These are phyloP conservation scores for Apiospora arundinis DNA, from an alignment of 2,329 filamentous ascomycete genomes.

Conservation along the genomic window DNA sequence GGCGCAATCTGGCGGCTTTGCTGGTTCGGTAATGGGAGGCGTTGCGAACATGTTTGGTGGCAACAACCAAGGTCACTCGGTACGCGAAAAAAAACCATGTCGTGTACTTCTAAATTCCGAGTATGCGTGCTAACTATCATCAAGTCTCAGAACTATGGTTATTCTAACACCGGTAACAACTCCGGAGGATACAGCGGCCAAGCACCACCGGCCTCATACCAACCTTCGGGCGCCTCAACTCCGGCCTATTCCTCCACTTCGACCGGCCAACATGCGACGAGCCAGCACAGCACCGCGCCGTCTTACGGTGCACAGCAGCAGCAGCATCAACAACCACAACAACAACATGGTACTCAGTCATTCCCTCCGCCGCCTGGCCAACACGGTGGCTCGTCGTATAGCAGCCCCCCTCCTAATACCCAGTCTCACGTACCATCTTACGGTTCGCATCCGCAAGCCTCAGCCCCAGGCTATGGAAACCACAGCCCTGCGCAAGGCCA, in stretches of 20 bases:
- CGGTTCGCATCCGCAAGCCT: conserved; percentile 29
- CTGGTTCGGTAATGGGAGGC: conserved; percentile 61
- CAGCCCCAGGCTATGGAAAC: conserved; percentile 37
- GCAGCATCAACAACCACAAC: conserved; percentile 31
- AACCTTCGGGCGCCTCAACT: conserved; percentile 44
- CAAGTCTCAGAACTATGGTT: conserved; percentile 66
- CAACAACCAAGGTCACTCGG: conserved; percentile 49
- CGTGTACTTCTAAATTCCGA: background rate
- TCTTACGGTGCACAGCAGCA: conserved; percentile 24
- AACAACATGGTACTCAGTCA: conserved; percentile 32
- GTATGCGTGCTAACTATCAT: background rate
- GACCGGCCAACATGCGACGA: conserved; percentile 11
- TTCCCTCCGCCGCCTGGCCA: conserved; percentile 34
- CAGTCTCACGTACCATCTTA: conserved; percentile 20
- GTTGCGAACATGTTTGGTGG: conserved; percentile 60
- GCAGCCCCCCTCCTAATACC: conserved; percentile 32
- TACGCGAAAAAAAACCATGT: conserved; percentile 35
- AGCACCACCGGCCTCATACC: conserved; percentile 68
- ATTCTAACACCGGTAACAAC: conserved; percentile 59
- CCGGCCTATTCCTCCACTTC: conserved; percentile 38
- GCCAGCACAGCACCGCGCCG: conserved; percentile 27
- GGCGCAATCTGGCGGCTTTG: conserved; percentile 54
- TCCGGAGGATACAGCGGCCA: conserved; percentile 65
- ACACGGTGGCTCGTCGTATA: conserved; percentile 30
- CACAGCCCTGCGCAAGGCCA: conserved; percentile 39